Evolutionary conservation across 768 basidiomycete species (phyloP).

Genomic region (Xerocomellus dryophilus): DNA sequence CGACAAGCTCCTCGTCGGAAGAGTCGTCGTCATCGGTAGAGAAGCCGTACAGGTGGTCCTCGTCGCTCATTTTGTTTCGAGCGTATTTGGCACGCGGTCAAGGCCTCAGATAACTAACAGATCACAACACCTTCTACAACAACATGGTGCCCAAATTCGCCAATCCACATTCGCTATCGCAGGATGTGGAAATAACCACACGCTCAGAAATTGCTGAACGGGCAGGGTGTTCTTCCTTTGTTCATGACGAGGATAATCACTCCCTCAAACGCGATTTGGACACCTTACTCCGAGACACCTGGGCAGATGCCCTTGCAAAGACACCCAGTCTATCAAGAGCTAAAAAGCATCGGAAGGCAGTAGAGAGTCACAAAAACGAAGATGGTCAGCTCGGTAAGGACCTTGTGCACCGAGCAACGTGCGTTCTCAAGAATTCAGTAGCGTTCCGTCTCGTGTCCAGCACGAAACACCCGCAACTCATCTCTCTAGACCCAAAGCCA

Average conservation of each 20-base stretch:
- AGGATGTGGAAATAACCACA: conserved; percentile 33
- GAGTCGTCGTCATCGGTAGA: conserved; percentile 74
- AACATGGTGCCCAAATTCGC: conserved; percentile 39
- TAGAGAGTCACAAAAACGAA: not conserved
- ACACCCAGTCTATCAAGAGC: not conserved
- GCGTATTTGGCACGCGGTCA: no score
- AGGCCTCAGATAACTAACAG: conserved; percentile 11
- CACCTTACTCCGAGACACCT: conserved; percentile 19
- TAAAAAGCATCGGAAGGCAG: conserved; percentile 6
- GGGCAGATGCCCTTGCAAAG: conserved; percentile 14
- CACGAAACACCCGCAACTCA: conserved; percentile 27
- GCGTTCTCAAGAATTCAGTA: conserved; percentile 15
- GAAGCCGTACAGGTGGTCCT: conserved; percentile 65
- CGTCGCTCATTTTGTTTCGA: conserved; percentile 25
- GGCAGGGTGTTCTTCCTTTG: not conserved
- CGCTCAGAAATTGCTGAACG: conserved; percentile 33
- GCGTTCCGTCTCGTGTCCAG: conserved; percentile 51
- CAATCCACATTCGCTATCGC: conserved; percentile 45
- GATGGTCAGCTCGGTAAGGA: conserved; percentile 1
- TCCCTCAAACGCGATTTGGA: conserved; percentile 24
- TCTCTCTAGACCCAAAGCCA: conserved; percentile 45
- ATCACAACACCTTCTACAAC: conserved; percentile 17
- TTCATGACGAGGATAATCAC: conserved; percentile 6
- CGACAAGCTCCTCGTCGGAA: conserved; percentile 71
- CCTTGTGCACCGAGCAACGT: not conserved